Conservation (phyloP, 2,329 filamentous ascomycete genomes). For the Chaetomiaceae sp. region DNA sequence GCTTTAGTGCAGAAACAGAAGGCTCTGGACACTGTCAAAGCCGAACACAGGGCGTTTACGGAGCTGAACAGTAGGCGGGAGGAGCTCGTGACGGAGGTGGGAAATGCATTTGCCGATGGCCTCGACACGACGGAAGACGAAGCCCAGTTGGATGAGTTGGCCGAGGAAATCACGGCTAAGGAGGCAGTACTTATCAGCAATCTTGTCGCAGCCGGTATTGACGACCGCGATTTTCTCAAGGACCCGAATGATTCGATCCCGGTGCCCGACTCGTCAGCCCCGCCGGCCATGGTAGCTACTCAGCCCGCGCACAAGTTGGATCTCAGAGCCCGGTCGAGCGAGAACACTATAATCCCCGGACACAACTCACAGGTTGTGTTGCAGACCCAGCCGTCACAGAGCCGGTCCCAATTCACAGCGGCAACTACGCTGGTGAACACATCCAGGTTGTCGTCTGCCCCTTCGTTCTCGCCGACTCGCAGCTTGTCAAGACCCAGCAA, state of each 20-base stretch:
- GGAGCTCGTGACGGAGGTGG: constrained; percentile 43
- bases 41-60: constrained; percentile 41
- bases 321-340: constrained; percentile 31
- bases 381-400: constrained; percentile 35
- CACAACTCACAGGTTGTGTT: constrained; percentile 46
- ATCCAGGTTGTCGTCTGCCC: neutral
- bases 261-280: constrained; percentile 25
- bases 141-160: constrained; percentile 45
- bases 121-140: constrained; percentile 52
- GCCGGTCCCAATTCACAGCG: neutral
- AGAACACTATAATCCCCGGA: constrained; percentile 31
- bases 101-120: constrained; percentile 47
- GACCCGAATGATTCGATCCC: constrained; percentile 28
- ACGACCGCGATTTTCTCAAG: constrained; percentile 39
- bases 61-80: constrained; percentile 43
- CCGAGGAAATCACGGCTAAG: constrained; percentile 40
- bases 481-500: neutral
- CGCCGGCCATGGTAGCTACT: constrained; percentile 42
- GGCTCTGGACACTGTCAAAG: constrained; percentile 39
- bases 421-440: neutral
- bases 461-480: neutral
- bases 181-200: constrained; percentile 40
- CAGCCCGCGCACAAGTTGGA: constrained; percentile 35
- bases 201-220: constrained; percentile 44
- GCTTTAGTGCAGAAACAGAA: constrained; percentile 44